Base-by-base conservation (phyloP, 306 rosid species). In the Citrullus colocynthis region DNA sequence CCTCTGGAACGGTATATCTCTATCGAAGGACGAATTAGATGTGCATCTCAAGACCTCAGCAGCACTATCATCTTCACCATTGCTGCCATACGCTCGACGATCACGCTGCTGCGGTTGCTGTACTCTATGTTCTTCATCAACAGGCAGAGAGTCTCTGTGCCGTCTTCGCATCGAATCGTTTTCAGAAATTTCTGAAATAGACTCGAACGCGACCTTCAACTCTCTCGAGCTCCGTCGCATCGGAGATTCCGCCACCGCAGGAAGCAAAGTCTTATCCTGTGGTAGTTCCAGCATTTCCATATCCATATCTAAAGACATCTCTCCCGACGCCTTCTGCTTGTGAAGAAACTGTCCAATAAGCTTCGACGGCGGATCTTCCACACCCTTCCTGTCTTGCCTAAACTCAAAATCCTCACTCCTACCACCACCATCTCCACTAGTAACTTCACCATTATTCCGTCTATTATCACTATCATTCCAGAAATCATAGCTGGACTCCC, bases 231-330 rank as follows among this genome's bases (percentile, higher is more conserved):
- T 9, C 1, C 83, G 85, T 3, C 71, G 63, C 74, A 59, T 13
- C 17, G 92, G 87, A 52, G 91, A 89, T 86, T 92, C 98, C 0
- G 81, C 88, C 17, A 89, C 80, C 13, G 93, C 80, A 32, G 91
- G 2, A 52, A 17, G 51, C 18, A 88, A 34, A 39, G 81, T 78
- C 42, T 81, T 80, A 5, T 84, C 91, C 0, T 13, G n/a, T 24
- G 67, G 84, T 0, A 92, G 89, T 86, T 95, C 99, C 5, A 87
- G 93, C 99, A 95, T 95, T 41, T 91, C 99, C 83, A 95, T 85
- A 81, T 95, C 98, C 99, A 95, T 92, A 57, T 95, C 99, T 34
- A 95, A 55, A 9, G 91, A 81, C 64, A 84, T 73, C 57, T 88
- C 96, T 0, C 97, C 97, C 21, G 97, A 89, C 1, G 88, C 91